These are phyloP conservation scores for Pogostemon cablin DNA, from an alignment of 257 asterid genomes.

Conservation along the genomic window DNA sequence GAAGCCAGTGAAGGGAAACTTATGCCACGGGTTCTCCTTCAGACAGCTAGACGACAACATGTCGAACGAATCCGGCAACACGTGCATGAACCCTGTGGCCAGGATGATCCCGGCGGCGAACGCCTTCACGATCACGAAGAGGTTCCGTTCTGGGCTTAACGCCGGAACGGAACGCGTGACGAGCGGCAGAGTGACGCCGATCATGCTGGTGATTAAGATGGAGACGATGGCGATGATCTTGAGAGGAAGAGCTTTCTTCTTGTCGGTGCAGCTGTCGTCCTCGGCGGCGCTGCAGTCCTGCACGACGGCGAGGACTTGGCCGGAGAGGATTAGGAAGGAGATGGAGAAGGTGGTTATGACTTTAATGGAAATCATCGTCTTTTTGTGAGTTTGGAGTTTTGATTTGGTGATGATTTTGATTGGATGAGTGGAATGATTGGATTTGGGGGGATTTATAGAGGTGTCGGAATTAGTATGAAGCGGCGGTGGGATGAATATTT, in stretches of 20 bases:
- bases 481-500: no score
- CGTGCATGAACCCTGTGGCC: conserved; percentile 72
- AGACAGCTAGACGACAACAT: conserved; percentile 55
- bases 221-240: conserved; percentile 65
- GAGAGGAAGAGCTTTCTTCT: conserved; percentile 47
- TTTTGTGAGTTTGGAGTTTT: background rate
- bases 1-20: conserved; percentile 61
- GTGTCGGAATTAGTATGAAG: no score
- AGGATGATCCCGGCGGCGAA: conserved; percentile 64
- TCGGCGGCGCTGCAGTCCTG: conserved; percentile 44
- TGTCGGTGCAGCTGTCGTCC: conserved; percentile 41
- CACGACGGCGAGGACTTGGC: conserved; percentile 33
- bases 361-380: conserved; percentile 19
- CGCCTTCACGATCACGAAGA: conserved; percentile 53
- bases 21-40: conserved; percentile 57
- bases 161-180: conserved; percentile 50
- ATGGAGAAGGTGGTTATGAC: conserved; percentile 11
- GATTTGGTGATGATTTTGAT: no score
- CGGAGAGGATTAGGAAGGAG: conserved; percentile 27
- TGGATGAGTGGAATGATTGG: no score
- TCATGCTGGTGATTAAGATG: conserved; percentile 55
- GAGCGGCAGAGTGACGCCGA: conserved; percentile 58
- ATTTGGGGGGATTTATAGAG: no score
- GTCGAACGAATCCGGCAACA: conserved; percentile 63
- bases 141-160: conserved; percentile 42